Evolutionary conservation across 2,329 filamentous ascomycete genomes (phyloP).

Genomic region (Colletotrichum sp.): DNA sequence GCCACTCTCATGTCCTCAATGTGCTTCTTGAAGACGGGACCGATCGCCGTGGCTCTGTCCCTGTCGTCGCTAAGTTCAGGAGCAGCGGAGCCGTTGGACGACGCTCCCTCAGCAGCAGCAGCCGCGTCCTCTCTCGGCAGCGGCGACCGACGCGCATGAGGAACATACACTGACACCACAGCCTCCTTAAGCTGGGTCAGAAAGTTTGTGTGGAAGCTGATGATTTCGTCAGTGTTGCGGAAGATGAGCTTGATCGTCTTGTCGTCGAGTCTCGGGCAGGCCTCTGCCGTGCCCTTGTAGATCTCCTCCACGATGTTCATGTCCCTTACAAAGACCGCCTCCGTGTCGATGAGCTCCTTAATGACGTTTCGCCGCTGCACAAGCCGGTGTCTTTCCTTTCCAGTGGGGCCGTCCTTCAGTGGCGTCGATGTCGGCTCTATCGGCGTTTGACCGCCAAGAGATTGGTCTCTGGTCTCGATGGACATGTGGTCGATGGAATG

Average conservation of each 20-base stretch:
- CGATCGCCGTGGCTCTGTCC: slow-evolving; percentile 58
- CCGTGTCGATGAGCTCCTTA: slow-evolving; percentile 91
- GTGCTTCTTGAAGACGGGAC: slow-evolving; percentile 59
- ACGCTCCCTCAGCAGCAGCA: slow-evolving; percentile 38
- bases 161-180: slow-evolving; percentile 78
- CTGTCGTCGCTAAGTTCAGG: slow-evolving; percentile 54
- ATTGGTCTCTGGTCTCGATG: slow-evolving; percentile 45
- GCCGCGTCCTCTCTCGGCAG: slow-evolving; percentile 46
- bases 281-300: slow-evolving; percentile 90
- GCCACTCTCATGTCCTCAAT: slow-evolving; percentile 65
- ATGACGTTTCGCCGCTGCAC: slow-evolving; percentile 83
- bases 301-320: slow-evolving; percentile 98
- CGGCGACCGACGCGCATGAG: slow-evolving; percentile 53
- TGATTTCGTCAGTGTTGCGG: slow-evolving; percentile 89
- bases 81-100: slow-evolving; percentile 36
- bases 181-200: slow-evolving; percentile 81
- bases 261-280: slow-evolving; percentile 77
- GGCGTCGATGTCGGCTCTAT: slow-evolving; percentile 40
- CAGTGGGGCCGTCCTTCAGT: slow-evolving; percentile 43
- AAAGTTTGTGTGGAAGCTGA: slow-evolving; percentile 83
- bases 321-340: slow-evolving; percentile 88
- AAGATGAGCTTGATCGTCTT: slow-evolving; percentile 92
- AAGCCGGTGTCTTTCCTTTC: slow-evolving; percentile 72
- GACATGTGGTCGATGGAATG: slow-evolving; percentile 54
- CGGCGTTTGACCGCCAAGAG: slow-evolving; percentile 38